Conservation (phyloP, 2,329 filamentous ascomycete genomes). For the Scorias spongiosa region DNA sequence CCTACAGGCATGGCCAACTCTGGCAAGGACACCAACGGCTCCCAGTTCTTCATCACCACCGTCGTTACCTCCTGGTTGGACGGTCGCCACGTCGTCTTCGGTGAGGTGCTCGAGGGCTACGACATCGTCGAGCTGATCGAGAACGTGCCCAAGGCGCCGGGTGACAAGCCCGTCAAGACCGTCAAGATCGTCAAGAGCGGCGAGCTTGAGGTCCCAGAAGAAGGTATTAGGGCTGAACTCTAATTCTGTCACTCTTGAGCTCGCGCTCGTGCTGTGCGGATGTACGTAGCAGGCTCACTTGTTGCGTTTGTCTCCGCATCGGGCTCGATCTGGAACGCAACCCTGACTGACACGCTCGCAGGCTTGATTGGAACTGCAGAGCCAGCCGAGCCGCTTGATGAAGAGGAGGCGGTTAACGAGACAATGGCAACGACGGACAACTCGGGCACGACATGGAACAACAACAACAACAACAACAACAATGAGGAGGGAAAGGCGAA, state of each 20-base stretch:
- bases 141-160: slow-evolving; percentile 46
- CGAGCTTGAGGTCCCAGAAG: slow-evolving; percentile 65
- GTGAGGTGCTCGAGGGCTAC: slow-evolving; percentile 76
- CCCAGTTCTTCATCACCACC: slow-evolving; percentile 85
- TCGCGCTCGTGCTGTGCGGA: slow-evolving; percentile 7
- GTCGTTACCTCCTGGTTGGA: slow-evolving; percentile 70
- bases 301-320: slow-evolving; percentile 2
- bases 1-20: slow-evolving; percentile 62
- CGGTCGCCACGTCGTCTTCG: slow-evolving; percentile 73
- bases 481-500: slow-evolving; percentile 3
- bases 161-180: slow-evolving; percentile 52
- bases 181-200: slow-evolving; percentile 74
- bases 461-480: slow-evolving; percentile 2
- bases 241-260: slow-evolving; percentile 32
- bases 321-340: slow-evolving; percentile 2
- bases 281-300: slow-evolving; percentile 13
- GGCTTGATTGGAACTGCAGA: slow-evolving; percentile 30
- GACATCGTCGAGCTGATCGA: slow-evolving; percentile 69
- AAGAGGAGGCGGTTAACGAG: slow-evolving; percentile 14
- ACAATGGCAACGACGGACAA: slow-evolving; percentile 1
- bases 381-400: slow-evolving; percentile 24
- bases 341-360: slow-evolving; percentile 13
- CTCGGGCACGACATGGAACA: neutral
- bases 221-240: slow-evolving; percentile 89
- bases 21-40: slow-evolving; percentile 74